Conservation (phyloP, 148 eudicot genomes). For the Cornus kousa region DNA sequence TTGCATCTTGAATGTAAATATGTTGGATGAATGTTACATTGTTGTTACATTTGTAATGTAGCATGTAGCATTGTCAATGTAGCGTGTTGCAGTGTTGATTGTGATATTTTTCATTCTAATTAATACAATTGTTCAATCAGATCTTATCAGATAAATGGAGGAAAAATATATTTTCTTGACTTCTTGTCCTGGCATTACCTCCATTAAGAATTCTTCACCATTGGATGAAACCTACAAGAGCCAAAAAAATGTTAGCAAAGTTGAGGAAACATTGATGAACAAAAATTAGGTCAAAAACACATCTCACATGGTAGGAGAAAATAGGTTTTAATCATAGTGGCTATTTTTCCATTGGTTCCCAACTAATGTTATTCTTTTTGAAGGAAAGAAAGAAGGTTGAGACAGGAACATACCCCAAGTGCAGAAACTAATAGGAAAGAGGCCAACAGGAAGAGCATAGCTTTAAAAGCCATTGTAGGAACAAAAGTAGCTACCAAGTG, state of each 20-base stretch:
- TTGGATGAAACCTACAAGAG: slow-evolving; percentile 5
- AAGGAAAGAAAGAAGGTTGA: background rate
- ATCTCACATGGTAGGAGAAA: background rate
- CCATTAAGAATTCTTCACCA: slow-evolving; percentile 3
- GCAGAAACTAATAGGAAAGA: slow-evolving; percentile 14
- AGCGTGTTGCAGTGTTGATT: too few relatives aligned
- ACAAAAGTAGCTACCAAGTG: background rate
- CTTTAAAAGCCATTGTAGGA: slow-evolving; percentile 15
- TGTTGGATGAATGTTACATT: too few relatives aligned
- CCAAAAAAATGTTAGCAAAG: background rate
- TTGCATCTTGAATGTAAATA: too few relatives aligned
- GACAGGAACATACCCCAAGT: slow-evolving; percentile 7
- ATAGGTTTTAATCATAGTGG: background rate
- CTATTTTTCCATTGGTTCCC: too few relatives aligned
- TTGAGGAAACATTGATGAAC: background rate
- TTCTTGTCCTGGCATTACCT: background rate
- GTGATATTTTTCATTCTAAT: too few relatives aligned
- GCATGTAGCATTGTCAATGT: too few relatives aligned
- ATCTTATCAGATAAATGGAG: too few relatives aligned
- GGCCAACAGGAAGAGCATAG: slow-evolving; percentile 12
- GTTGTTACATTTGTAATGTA: too few relatives aligned
- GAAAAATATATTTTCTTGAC: too few relatives aligned
- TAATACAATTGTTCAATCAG: too few relatives aligned
- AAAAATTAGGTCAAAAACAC: background rate
- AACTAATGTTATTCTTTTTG: background rate